These are phyloP conservation scores for Phytophthora crassamura DNA, from an alignment of 352 stramenopile species.

Conservation along the genomic window DNA sequence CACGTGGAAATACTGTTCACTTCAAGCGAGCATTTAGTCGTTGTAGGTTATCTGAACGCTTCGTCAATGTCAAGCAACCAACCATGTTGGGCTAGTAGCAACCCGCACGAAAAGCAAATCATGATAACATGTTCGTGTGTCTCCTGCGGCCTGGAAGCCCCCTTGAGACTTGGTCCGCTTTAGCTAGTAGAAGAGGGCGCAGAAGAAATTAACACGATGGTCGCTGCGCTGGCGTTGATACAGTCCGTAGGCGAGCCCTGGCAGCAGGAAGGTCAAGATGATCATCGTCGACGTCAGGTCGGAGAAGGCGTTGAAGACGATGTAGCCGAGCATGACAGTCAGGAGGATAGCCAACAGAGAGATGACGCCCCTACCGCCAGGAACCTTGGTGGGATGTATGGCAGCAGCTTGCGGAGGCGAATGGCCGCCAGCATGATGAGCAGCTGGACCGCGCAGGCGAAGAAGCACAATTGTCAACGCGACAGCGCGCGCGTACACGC, in stretches of 20 bases:
- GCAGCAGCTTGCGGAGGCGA: slow-evolving; percentile 94
- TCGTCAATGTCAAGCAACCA: too few relatives aligned
- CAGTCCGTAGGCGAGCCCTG: slow-evolving; percentile 35
- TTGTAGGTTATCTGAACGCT: slow-evolving; percentile 1
- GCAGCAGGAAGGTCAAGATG: slow-evolving; percentile 41
- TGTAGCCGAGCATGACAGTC: slow-evolving; percentile 25
- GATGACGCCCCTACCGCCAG: slow-evolving; percentile 25
- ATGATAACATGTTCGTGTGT: neutral
- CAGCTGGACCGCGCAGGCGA: slow-evolving; percentile 80
- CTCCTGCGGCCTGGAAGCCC: too few relatives aligned
- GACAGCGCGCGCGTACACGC: slow-evolving; percentile 56
- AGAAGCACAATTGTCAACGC: slow-evolving; percentile 40
- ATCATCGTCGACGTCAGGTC: slow-evolving; percentile 27
- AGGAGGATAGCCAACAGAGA: slow-evolving; percentile 19
- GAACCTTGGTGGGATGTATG: slow-evolving; percentile 88
- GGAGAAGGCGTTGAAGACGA: slow-evolving; percentile 33
- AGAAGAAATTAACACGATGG: neutral
- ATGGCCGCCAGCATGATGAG: slow-evolving; percentile 90
- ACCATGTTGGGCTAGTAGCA: too few relatives aligned
- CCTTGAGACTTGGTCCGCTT: neutral
- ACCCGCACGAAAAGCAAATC: neutral
- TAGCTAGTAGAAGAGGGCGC: slow-evolving; percentile 3
- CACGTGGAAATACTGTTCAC: neutral
- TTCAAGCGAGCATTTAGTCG: too few relatives aligned
- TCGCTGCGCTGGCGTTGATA: slow-evolving; percentile 21